These are phyloP conservation scores for barley (Hordeum vulgare) DNA, from an alignment of 176 grass and related monocot species.

Conservation along the genomic window DNA sequence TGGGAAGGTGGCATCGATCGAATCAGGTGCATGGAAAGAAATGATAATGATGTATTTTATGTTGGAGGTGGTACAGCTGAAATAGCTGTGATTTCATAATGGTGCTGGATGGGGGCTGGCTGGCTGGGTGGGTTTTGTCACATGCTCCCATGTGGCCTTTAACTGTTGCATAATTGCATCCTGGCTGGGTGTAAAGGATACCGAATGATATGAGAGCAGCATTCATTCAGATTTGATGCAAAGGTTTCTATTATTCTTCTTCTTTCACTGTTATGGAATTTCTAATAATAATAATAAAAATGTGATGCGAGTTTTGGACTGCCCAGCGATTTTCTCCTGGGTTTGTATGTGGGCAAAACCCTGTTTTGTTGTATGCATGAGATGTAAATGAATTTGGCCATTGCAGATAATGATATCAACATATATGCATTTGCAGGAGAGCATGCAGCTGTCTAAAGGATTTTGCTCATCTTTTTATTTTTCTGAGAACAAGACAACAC, in stretches of 20 bases:
- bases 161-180: background rate
- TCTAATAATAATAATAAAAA: background rate
- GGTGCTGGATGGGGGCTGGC: background rate
- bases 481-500: background rate
- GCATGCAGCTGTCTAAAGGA: no score
- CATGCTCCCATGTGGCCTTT: conserved; percentile 6
- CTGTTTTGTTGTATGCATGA: background rate
- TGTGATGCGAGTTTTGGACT: background rate
- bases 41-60: background rate
- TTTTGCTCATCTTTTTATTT: background rate
- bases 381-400: background rate
- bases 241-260: background rate
- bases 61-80: background rate
- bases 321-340: background rate
- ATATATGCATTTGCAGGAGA: background rate
- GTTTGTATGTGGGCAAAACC: background rate
- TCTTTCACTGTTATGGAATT: background rate
- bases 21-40: conserved; percentile 21
- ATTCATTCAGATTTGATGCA: background rate
- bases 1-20: conserved; percentile 20
- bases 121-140: background rate
- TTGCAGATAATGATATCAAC: background rate
- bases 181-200: background rate
- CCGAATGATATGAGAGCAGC: background rate
- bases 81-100: conserved; percentile 9